Evolutionary conservation across 306 rosid genomes (phyloP).

Genomic region (Quercus cerris): DNA sequence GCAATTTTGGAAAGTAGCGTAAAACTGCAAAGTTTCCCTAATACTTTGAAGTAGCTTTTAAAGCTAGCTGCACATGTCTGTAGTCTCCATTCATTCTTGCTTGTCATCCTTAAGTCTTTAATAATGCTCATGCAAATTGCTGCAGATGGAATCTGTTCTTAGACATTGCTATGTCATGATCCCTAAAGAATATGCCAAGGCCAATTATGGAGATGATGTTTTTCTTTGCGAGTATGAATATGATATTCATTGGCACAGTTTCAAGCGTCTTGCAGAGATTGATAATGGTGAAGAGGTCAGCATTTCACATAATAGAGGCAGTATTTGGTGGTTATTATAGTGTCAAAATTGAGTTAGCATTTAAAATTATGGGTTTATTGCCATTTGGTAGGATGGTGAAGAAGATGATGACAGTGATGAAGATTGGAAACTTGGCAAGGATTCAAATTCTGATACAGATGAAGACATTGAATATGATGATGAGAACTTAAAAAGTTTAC

Average conservation of each 20-base stretch:
- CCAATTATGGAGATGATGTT: constrained; percentile 76
- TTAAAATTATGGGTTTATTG: constrained; percentile 10
- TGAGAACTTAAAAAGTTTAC: constrained; percentile 40
- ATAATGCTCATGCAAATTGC: constrained; percentile 15
- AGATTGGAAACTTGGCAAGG: constrained; percentile 67
- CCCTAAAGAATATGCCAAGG: constrained; percentile 78
- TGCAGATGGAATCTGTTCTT: constrained; percentile 83
- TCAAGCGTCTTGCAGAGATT: constrained; percentile 80
- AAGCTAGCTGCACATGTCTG: background rate
- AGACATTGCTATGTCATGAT: constrained; percentile 67
- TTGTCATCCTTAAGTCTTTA: constrained; percentile 17
- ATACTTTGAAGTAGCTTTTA: background rate
- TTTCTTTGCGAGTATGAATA: constrained; percentile 89
- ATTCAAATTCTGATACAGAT: constrained; percentile 59
- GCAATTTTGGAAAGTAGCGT: background rate
- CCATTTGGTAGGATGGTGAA: constrained; percentile 55
- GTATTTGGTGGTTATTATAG: background rate
- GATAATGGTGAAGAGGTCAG: constrained; percentile 59
- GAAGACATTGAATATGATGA: constrained; percentile 67
- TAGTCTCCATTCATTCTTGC: background rate
- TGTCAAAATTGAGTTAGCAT: background rate
- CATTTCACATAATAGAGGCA: constrained; percentile 5
- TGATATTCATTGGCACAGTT: constrained; percentile 85
- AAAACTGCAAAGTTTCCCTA: background rate
- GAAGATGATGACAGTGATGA: constrained; percentile 59